These are phyloP conservation scores for Pichia sp. DNA, from an alignment of 1,139 yeast species.

Conservation along the genomic window DNA sequence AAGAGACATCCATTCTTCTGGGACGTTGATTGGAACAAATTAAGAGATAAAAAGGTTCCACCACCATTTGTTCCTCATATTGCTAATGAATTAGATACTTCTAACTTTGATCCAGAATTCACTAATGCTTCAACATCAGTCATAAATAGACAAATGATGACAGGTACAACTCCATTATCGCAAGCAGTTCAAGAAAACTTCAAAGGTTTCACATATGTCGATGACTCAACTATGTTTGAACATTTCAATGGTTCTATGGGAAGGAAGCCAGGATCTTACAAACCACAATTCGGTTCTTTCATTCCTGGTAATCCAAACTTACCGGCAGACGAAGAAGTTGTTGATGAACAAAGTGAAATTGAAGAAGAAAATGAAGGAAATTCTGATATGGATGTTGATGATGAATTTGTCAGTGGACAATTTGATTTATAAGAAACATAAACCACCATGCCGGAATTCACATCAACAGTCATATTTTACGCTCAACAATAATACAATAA, in stretches of 20 bases:
- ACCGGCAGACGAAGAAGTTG: slow-evolving; percentile 82
- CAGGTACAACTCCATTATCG: slow-evolving; percentile 79
- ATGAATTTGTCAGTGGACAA: slow-evolving; percentile 87
- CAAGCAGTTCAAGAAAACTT: slow-evolving; percentile 96
- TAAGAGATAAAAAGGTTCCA: slow-evolving; percentile 80
- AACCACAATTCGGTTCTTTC: slow-evolving; percentile 57
- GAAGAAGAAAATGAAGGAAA: slow-evolving; percentile 52
- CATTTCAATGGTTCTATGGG: slow-evolving; percentile 47
- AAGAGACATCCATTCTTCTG: slow-evolving; percentile 87
- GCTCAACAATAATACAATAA: too few species aligned
- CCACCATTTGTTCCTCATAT: slow-evolving; percentile 98
- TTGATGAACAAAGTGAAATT: slow-evolving; percentile 68
- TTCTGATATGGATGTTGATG: slow-evolving; percentile 47
- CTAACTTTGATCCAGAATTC: slow-evolving; percentile 96
- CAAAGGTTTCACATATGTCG: slow-evolving; percentile 95
- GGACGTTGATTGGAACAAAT: slow-evolving; percentile 86
- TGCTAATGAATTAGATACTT: slow-evolving; percentile 86
- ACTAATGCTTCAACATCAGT: slow-evolving; percentile 88
- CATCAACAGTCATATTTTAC: background rate
- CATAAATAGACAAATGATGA: slow-evolving; percentile 61
- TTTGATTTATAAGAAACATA: slow-evolving; percentile 58
- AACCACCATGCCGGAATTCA: background rate
- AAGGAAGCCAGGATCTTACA: slow-evolving; percentile 40
- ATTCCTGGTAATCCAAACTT: slow-evolving; percentile 76
- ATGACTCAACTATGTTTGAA: slow-evolving; percentile 86